Percentiles rank a stretch among this genome's conserved stretches.
These are phyloP conservation scores for Parathielavia appendiculata DNA, from an alignment of 495 filamentous ascomycete species.

Conservation along the genomic window DNA sequence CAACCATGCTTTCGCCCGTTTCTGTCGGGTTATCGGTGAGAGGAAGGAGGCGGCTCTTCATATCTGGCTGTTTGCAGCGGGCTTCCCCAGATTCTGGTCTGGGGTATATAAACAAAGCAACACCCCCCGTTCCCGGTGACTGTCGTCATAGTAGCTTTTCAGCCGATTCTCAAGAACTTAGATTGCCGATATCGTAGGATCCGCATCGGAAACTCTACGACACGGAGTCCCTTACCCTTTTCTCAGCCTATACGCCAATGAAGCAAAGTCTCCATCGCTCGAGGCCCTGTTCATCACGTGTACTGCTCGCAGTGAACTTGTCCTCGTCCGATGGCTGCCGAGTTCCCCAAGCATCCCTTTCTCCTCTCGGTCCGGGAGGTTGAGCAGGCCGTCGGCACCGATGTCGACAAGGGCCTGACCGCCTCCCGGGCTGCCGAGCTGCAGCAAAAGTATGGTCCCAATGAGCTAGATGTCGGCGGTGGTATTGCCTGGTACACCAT, in stretches of 20 bases:
- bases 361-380: conserved; percentile 50
- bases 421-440: conserved; percentile 45
- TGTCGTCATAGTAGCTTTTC: conserved; percentile 5
- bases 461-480: conserved; percentile 58
- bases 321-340: conserved; percentile 34
- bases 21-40: conserved; percentile 19
- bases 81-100: neutral
- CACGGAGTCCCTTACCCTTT: neutral
- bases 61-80: neutral
- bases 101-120: conserved; percentile 16
- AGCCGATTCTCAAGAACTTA: neutral
- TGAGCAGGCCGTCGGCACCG: conserved; percentile 45
- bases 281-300: conserved; percentile 5
- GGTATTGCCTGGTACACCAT: conserved; percentile 60
- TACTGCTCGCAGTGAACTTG: conserved; percentile 4
- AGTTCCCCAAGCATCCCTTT: conserved; percentile 48
- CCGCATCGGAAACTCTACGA: conserved; percentile 9
- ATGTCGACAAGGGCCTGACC: conserved; percentile 56
- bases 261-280: conserved; percentile 7
- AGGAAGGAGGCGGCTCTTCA: conserved; percentile 2
- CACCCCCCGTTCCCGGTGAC: neutral
- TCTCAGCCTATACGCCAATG: conserved; percentile 9
- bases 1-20: conserved; percentile 6
- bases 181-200: neutral
- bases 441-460: conserved; percentile 51